Evolutionary conservation across 495 filamentous ascomycete genomes (phyloP).

Genomic region (Neurospora pannonica): DNA sequence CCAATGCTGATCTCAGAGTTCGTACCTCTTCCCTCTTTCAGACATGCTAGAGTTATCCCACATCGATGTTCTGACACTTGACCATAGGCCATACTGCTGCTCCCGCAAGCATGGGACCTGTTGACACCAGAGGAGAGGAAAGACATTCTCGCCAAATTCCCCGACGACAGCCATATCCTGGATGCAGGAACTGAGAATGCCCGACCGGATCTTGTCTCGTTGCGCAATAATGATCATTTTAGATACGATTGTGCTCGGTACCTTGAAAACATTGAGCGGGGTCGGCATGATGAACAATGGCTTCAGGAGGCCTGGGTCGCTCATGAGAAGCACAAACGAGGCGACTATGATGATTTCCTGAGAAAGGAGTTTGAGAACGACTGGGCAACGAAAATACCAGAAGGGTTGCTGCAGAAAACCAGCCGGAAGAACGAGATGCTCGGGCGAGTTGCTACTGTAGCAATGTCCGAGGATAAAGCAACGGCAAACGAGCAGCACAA

Average conservation of each 20-base stretch:
- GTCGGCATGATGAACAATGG: constrained; percentile 59
- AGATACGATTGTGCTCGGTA: constrained; percentile 34
- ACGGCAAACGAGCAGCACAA: not conserved
- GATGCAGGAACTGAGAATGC: constrained; percentile 21
- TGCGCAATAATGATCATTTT: constrained; percentile 36
- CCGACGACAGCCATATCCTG: constrained; percentile 33
- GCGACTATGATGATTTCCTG: constrained; percentile 64
- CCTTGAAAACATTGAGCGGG: constrained; percentile 46
- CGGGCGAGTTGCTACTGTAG: not conserved
- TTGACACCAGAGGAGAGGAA: constrained; percentile 47
- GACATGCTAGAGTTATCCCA: not conserved
- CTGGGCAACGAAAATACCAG: constrained; percentile 55
- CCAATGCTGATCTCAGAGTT: constrained; percentile 48
- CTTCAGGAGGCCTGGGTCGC: constrained; percentile 53
- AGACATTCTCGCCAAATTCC: constrained; percentile 47
- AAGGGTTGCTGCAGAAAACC: not conserved
- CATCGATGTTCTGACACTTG: constrained; percentile 5
- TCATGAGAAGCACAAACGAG: constrained; percentile 49
- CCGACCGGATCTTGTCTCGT: constrained; percentile 24
- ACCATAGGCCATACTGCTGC: constrained; percentile 45
- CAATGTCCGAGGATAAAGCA: not conserved
- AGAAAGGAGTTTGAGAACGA: constrained; percentile 54
- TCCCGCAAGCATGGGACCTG: constrained; percentile 47
- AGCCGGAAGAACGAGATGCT: not conserved
- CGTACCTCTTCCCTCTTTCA: constrained; percentile 10